Conservation (phyloP, 2,329 filamentous ascomycete genomes). For the Curvularia spicifera region DNA sequence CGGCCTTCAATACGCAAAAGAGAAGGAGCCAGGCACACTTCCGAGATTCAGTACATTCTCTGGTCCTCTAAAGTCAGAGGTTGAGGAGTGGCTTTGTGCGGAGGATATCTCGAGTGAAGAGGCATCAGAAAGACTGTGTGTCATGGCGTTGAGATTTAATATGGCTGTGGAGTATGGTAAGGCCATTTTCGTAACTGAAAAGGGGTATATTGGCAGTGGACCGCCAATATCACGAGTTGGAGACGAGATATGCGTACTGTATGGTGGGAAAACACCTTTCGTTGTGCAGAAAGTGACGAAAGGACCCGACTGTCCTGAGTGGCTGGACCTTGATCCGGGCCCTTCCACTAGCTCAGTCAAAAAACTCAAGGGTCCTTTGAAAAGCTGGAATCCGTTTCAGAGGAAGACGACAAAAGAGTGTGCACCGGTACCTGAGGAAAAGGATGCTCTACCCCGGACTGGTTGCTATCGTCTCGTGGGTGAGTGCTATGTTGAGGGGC, state of each 20-base stretch:
- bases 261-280: constrained; percentile 6
- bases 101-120: no score
- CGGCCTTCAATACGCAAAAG: no score
- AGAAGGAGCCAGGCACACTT: no score
- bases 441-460: neutral
- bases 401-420: neutral
- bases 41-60: no score
- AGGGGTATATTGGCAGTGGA: no score
- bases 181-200: no score
- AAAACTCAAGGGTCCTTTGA: neutral
- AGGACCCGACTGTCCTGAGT: constrained; percentile 3
- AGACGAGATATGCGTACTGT: constrained; percentile 12
- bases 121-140: no score
- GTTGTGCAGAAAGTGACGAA: constrained; percentile 4
- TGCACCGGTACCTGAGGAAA: neutral
- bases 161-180: no score
- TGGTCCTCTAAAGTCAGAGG: no score
- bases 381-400: neutral
- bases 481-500: constrained; percentile 11
- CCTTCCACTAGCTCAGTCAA: neutral
- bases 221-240: neutral
- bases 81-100: no score
- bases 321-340: constrained; percentile 5
- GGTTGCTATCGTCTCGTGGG: constrained; percentile 9
- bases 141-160: no score